These are phyloP conservation scores for Talaromyces sp. DNA, from an alignment of 2,329 filamentous ascomycete species.

Conservation along the genomic window DNA sequence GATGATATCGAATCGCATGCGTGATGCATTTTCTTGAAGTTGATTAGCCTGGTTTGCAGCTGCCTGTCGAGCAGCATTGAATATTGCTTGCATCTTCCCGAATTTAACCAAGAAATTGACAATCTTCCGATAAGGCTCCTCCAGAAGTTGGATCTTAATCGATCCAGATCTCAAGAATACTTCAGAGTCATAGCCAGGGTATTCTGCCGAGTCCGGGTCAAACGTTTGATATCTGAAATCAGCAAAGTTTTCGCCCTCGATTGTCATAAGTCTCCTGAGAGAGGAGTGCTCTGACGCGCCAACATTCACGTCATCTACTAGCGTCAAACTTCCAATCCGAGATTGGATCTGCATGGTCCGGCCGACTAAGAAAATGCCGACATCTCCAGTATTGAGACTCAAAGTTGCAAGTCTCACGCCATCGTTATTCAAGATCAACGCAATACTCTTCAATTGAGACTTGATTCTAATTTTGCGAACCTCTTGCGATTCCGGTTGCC, in stretches of 20 bases:
- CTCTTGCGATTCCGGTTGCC: conserved; percentile 32
- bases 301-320: conserved; percentile 91
- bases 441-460: conserved; percentile 87
- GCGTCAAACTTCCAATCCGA: conserved; percentile 77
- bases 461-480: conserved; percentile 86
- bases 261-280: conserved; percentile 83
- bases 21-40: conserved; percentile 82
- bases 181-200: conserved; percentile 92
- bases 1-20: conserved; percentile 89
- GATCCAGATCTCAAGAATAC: conserved; percentile 89
- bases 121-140: conserved; percentile 97
- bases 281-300: conserved; percentile 78
- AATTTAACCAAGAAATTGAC: conserved; percentile 98
- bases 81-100: conserved; percentile 98
- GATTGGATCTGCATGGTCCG: conserved; percentile 85
- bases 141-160: conserved; percentile 93
- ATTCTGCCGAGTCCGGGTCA: conserved; percentile 68
- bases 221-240: conserved; percentile 98
- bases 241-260: conserved; percentile 90
- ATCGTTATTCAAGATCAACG: conserved; percentile 94
- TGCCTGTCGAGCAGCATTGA: conserved; percentile 92
- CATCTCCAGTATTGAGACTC: conserved; percentile 86
- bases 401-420: conserved; percentile 90
- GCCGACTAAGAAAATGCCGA: conserved; percentile 81
- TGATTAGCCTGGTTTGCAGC: conserved; percentile 91